Conservation (phyloP, 2,329 filamentous ascomycete genomes). For the Calonectria hawksworthii region DNA sequence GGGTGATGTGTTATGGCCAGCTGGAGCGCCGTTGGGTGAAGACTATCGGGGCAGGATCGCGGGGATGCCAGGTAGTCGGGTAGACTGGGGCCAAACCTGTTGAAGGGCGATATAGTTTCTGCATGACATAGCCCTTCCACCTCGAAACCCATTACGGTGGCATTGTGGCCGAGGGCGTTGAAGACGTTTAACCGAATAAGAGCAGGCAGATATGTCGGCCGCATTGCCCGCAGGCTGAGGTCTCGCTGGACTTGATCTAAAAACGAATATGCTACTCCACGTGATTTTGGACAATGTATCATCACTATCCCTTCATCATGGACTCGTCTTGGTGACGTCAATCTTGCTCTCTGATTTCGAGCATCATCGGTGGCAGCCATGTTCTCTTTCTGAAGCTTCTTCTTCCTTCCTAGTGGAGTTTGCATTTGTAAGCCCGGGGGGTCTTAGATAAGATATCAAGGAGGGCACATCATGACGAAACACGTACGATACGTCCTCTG, state of each 20-base stretch:
- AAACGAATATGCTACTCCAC: background rate
- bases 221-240: background rate
- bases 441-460: background rate
- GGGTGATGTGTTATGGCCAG: conserved; percentile 26
- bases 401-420: conserved; percentile 1
- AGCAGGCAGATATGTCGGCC: conserved; percentile 11
- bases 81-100: background rate
- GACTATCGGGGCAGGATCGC: conserved; percentile 4
- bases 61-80: background rate
- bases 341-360: too few relatives aligned
- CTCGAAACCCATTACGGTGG: background rate
- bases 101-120: conserved; percentile 8
- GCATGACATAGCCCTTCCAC: background rate
- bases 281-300: background rate
- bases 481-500: conserved; percentile 25
- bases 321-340: background rate
- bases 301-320: background rate
- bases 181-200: conserved; percentile 28
- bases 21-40: conserved; percentile 25
- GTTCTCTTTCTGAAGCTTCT: conserved; percentile 6
- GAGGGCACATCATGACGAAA: background rate
- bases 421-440: background rate
- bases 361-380: background rate
- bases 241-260: background rate
- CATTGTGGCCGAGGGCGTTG: conserved; percentile 18